Evolutionary conservation across 2,329 filamentous ascomycete species (phyloP), one percentile per base, ranked within the genome.

Genomic region (Aureobasidium sp.): DNA sequence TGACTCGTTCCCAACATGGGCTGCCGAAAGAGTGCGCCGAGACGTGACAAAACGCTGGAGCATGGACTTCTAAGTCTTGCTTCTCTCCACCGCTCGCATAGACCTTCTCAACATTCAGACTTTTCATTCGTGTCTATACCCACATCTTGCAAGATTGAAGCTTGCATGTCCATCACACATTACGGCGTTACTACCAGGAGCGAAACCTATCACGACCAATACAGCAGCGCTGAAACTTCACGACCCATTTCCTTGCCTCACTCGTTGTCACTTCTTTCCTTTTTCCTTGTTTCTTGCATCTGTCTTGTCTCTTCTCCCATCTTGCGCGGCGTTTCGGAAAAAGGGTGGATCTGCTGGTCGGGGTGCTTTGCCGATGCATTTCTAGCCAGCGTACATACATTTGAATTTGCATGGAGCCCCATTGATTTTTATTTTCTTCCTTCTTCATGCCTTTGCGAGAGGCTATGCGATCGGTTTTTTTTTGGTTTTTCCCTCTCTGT

Each of bases 11-110:
- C 60, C 61, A 22, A 44, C 19, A 47, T 63, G 61, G 61, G 61
- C 53, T 24, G 53, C 44, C 42, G 61, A 63, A 4, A 60, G 61
- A 33, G 48, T 52, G 19, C 39, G 42, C 15, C 48, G 61, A 47
- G 61, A 63, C 17, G 61, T 63, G 11, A 52, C 27, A 15, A 15
- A 27, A 17, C 44, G 61, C 14, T 63, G 61, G 61, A 63, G 61
- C 31, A 40, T 63, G 17, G 53, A 63, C 27, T 63, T 63, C 17
- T 63, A 39, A 60, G 19, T 33, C 35, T 14, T 11, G 27, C 8
- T 33, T 52, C 24, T 44, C 9, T 22, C 37, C 7, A 7, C 17
- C 5, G 14, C 22, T 27, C n/a, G 24, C 35, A 33, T 27, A 15
- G 22, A 27, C 50, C 19, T 29, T 14, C 22, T 12, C 35, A 12